Conservation (phyloP, 805 yeast genomes). For the Saturnispora quitensis region DNA sequence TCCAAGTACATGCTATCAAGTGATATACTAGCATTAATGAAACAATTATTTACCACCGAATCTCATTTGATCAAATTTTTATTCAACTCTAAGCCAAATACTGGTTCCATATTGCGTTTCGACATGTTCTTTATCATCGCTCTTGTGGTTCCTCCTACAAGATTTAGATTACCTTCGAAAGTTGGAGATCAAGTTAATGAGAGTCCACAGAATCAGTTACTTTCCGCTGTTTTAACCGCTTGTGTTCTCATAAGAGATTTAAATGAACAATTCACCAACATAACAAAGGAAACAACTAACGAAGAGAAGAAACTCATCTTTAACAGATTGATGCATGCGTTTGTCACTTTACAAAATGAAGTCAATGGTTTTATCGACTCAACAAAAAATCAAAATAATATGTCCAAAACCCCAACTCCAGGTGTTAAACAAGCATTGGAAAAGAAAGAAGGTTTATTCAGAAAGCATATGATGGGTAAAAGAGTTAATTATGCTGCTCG, state of each 20-base stretch:
- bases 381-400: slow-evolving; percentile 72
- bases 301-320: slow-evolving; percentile 63
- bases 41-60: slow-evolving; percentile 69
- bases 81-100: slow-evolving; percentile 72
- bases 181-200: slow-evolving; percentile 95
- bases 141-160: slow-evolving; percentile 89
- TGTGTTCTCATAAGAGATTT: slow-evolving; percentile 77
- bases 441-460: slow-evolving; percentile 95
- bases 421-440: slow-evolving; percentile 97
- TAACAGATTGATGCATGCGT: slow-evolving; percentile 89
- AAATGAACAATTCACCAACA: slow-evolving; percentile 68
- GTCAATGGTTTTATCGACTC: slow-evolving; percentile 91
- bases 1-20: slow-evolving; percentile 82
- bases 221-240: slow-evolving; percentile 72
- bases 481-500: slow-evolving; percentile 99
- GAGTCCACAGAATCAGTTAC: slow-evolving; percentile 82
- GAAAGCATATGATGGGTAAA: slow-evolving; percentile 99
- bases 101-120: slow-evolving; percentile 41
- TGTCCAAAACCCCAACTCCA: slow-evolving; percentile 69
- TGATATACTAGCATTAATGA: slow-evolving; percentile 73
- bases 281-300: slow-evolving; percentile 50
- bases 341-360: slow-evolving; percentile 90
- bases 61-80: slow-evolving; percentile 56
- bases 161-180: slow-evolving; percentile 94
- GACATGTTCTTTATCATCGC: slow-evolving; percentile 88